Evolutionary conservation across 768 basidiomycete species (phyloP).

Genomic region (Collybiopsis confluens): DNA sequence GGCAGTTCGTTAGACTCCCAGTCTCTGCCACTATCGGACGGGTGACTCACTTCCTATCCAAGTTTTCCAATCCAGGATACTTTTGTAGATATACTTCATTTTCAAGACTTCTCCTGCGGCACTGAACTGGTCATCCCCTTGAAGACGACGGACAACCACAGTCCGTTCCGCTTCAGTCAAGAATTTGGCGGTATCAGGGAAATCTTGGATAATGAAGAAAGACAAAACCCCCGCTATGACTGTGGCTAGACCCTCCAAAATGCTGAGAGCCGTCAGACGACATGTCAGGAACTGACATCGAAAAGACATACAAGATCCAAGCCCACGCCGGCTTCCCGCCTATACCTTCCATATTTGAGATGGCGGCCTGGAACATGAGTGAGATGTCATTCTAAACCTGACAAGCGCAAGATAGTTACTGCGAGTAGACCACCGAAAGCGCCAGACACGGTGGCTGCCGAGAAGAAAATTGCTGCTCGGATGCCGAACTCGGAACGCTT

Average conservation of each 20-base stretch:
- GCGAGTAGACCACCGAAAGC: conserved; percentile 77
- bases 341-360: conserved; percentile 68
- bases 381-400: conserved; percentile 2
- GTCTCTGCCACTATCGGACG: too few relatives aligned
- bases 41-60: conserved; percentile 48
- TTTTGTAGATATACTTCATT: conserved; percentile 54
- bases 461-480: conserved; percentile 66
- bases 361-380: conserved; percentile 41
- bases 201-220: conserved; percentile 79
- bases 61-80: conserved; percentile 70
- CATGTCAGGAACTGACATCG: neutral
- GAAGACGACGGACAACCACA: conserved; percentile 60
- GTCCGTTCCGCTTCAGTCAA: conserved; percentile 67
- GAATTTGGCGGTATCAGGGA: conserved; percentile 79
- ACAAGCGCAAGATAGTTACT: conserved; percentile 41
- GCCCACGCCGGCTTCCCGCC: conserved; percentile 57
- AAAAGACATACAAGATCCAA: conserved; percentile 62
- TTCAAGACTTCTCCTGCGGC: conserved; percentile 64
- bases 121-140: conserved; percentile 66
- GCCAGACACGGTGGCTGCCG: conserved; percentile 77
- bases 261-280: conserved; percentile 16
- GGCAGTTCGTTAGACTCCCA: neutral
- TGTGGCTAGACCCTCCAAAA: conserved; percentile 65
- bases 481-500: conserved; percentile 75
- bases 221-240: conserved; percentile 61